Evolutionary conservation across 495 filamentous ascomycete genomes (phyloP).

Genomic region (Aspergillus steynii): DNA sequence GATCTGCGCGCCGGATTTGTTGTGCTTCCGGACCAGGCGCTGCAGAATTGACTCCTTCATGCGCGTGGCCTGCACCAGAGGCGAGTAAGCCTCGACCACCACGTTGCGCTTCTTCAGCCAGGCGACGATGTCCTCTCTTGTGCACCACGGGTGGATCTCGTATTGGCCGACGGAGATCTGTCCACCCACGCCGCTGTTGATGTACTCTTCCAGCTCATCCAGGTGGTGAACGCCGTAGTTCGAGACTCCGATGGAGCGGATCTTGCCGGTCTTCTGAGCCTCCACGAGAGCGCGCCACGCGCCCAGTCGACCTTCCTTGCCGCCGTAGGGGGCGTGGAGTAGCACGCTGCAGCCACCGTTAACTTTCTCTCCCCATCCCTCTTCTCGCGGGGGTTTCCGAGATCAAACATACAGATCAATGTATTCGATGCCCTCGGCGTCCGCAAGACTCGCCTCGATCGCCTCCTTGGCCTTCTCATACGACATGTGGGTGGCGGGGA

Average conservation of each 20-base stretch:
- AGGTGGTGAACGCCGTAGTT: conserved; percentile 59
- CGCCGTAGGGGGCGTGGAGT: conserved; percentile 58
- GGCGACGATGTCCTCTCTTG: conserved; percentile 69
- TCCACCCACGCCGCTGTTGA: conserved; percentile 70
- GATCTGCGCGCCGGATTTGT: conserved; percentile 75
- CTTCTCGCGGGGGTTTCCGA: background rate
- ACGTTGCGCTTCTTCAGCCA: conserved; percentile 72
- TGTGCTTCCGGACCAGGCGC: conserved; percentile 64
- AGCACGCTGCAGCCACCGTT: conserved; percentile 37
- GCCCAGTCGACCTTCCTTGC: conserved; percentile 49
- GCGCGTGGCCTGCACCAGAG: conserved; percentile 67
- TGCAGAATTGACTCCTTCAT: conserved; percentile 64
- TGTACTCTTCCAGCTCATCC: conserved; percentile 69
- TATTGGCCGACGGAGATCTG: conserved; percentile 82
- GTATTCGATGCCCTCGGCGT: conserved; percentile 49
- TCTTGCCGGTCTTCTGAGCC: conserved; percentile 52
- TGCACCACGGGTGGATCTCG: conserved; percentile 90
- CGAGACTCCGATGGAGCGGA: conserved; percentile 56
- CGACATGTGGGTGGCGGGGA: conserved; percentile 43
- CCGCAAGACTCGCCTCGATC: conserved; percentile 47
- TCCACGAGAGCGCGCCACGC: conserved; percentile 57
- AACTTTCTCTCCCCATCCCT: conserved; percentile 2
- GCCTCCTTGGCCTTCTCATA: conserved; percentile 53
- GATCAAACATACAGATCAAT: conserved; percentile 49
- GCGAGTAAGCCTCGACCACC: conserved; percentile 78